Evolutionary conservation across 768 basidiomycete genomes (phyloP).

Genomic region (Lactarius hengduanensis): DNA sequence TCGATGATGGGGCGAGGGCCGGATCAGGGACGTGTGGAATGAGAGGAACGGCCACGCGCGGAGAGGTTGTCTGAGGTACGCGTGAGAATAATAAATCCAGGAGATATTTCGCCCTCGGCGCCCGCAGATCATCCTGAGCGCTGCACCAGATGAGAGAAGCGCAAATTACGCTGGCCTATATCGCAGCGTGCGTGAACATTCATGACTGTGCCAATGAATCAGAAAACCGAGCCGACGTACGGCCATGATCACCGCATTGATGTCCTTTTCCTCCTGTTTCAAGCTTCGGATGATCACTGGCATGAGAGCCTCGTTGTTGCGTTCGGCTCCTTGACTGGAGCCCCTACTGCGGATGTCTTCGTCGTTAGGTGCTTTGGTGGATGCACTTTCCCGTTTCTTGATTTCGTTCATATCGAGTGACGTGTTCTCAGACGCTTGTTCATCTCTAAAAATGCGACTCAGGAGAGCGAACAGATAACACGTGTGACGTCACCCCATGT

Average conservation of each 20-base stretch:
- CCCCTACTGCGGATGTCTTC: background rate
- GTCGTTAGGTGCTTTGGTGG: background rate
- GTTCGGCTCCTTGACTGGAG: background rate
- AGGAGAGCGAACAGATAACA: background rate
- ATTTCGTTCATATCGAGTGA: background rate
- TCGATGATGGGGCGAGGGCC: background rate
- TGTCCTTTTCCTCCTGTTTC: background rate
- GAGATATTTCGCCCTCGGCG: background rate
- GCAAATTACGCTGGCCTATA: background rate
- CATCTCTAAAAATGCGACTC: too few species aligned
- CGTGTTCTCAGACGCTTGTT: background rate
- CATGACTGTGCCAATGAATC: background rate
- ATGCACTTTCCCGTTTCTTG: background rate
- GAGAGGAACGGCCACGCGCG: background rate
- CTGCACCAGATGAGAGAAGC: background rate
- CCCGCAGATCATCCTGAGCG: background rate
- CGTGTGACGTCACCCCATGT: background rate
- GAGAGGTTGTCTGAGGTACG: background rate
- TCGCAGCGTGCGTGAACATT: background rate
- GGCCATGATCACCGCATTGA: slow-evolving; percentile 2
- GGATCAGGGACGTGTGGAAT: background rate
- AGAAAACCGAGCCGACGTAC: slow-evolving; percentile 7
- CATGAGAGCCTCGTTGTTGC: background rate
- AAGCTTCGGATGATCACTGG: background rate
- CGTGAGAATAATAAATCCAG: background rate